A percentile compares a stretch with the other conserved stretches of the same genome.
Conservation (phyloP, 192 early-diverging fungal species). For the Coemansia sp. region DNA sequence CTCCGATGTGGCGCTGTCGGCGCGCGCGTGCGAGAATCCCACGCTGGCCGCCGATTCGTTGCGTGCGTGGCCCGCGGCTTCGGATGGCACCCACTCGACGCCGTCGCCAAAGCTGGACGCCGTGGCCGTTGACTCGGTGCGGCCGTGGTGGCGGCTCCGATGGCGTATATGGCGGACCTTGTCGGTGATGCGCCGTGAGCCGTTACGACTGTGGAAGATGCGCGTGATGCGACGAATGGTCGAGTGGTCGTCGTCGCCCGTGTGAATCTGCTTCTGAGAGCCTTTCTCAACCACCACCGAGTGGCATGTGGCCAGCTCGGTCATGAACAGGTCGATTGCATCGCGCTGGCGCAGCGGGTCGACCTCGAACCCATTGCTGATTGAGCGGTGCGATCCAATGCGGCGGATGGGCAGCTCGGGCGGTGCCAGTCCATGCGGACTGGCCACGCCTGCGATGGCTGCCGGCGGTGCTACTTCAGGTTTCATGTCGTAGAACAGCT, state of each 20-base stretch:
- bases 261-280: slow-evolving; percentile 36
- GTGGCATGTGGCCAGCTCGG: slow-evolving; percentile 86
- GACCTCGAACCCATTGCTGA: slow-evolving; percentile 40
- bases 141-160: slow-evolving; percentile 43
- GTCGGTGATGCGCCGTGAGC: slow-evolving; percentile 36
- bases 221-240: slow-evolving; percentile 32
- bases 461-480: slow-evolving; percentile 44
- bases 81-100: slow-evolving; percentile 37
- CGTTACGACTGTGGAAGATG: slow-evolving; percentile 25
- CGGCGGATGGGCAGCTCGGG: slow-evolving; percentile 20
- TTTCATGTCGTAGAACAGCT: slow-evolving; percentile 69
- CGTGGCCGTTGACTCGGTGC: slow-evolving; percentile 39
- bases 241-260: slow-evolving; percentile 36
- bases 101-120: slow-evolving; percentile 28
- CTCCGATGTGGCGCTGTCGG: slow-evolving; percentile 9
- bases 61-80: slow-evolving; percentile 22
- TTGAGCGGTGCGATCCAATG: slow-evolving; percentile 42
- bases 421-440: slow-evolving; percentile 16
- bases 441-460: slow-evolving; percentile 6
- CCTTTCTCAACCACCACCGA: slow-evolving; percentile 85
- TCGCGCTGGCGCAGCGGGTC: slow-evolving; percentile 61
- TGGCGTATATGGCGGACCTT: slow-evolving; percentile 42
- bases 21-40: background rate
- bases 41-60: slow-evolving; percentile 12
- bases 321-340: slow-evolving; percentile 66